Evolutionary conservation across 2,329 filamentous ascomycete species (phyloP).

Genomic region (Fusarium austroafricanum): DNA sequence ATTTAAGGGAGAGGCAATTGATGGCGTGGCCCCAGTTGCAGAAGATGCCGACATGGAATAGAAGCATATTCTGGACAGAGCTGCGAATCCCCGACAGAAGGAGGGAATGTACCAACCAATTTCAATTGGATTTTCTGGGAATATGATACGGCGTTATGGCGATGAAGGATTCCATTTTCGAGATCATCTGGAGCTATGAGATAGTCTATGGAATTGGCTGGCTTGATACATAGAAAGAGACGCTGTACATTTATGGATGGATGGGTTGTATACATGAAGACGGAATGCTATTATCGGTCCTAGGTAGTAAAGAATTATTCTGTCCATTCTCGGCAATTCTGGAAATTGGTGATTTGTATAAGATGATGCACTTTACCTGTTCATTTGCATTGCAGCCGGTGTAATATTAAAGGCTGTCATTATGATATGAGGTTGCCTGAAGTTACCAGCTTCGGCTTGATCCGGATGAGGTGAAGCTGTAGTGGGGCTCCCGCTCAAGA

Average conservation of each 20-base stretch:
- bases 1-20: slow-evolving; percentile 65
- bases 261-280: neutral
- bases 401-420: too few species aligned
- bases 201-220: slow-evolving; percentile 18
- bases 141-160: slow-evolving; percentile 52
- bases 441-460: slow-evolving; percentile 14
- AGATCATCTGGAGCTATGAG: slow-evolving; percentile 51
- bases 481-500: slow-evolving; percentile 25
- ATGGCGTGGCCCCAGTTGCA: slow-evolving; percentile 58
- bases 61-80: slow-evolving; percentile 7
- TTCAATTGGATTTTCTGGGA: slow-evolving; percentile 20
- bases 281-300: neutral
- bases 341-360: neutral
- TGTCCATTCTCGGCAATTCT: neutral
- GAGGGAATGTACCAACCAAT: slow-evolving; percentile 32
- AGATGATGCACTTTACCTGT: neutral
- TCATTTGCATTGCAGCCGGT: too few species aligned
- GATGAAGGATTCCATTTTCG: slow-evolving; percentile 50
- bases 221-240: slow-evolving; percentile 15
- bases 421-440: slow-evolving; percentile 20
- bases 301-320: neutral
- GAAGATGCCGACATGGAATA: slow-evolving; percentile 60
- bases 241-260: slow-evolving; percentile 18
- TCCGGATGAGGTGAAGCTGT: slow-evolving; percentile 30
- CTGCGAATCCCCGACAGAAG: neutral